Evolutionary conservation across 495 filamentous ascomycete genomes (phyloP).

Genomic region (Letharia columbiana): DNA sequence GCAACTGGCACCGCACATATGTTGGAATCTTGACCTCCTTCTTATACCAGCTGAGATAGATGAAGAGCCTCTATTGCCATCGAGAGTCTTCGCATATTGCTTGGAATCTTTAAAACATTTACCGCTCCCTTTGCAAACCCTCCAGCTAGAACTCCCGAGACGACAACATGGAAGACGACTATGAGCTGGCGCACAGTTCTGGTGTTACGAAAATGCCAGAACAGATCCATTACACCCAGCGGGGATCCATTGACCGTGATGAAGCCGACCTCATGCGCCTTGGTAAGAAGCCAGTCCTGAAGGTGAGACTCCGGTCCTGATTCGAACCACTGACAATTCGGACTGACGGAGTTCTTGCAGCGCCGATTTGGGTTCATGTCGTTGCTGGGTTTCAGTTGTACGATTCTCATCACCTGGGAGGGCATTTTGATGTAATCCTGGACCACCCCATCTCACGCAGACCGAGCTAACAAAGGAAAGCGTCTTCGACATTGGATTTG

Average conservation of each 20-base stretch:
- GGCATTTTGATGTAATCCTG: slow-evolving; percentile 11
- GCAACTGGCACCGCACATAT: too few relatives aligned
- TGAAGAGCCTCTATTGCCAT: background rate
- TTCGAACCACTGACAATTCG: slow-evolving; percentile 4
- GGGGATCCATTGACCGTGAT: slow-evolving; percentile 23
- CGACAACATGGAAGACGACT: background rate
- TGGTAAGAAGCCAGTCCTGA: slow-evolving; percentile 43
- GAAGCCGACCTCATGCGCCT: slow-evolving; percentile 37
- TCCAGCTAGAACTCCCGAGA: background rate
- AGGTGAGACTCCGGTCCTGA: slow-evolving; percentile 22
- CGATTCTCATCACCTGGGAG: slow-evolving; percentile 45
- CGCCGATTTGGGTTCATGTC: slow-evolving; percentile 43
- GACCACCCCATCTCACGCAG: background rate
- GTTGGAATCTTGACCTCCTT: background rate
- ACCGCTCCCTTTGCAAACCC: background rate
- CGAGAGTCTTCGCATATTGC: background rate
- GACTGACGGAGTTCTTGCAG: slow-evolving; percentile 17
- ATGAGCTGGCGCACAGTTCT: background rate
- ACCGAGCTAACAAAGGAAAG: slow-evolving; percentile 21
- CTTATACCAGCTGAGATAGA: background rate
- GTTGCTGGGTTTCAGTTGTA: slow-evolving; percentile 42
- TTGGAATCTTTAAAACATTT: background rate
- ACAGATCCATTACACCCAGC: background rate
- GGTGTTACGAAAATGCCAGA: background rate
- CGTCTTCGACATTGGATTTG: slow-evolving; percentile 30